Base-by-base conservation (phyloP, 352 stramenopile genomes). In the Phytophthora sansomeana region DNA sequence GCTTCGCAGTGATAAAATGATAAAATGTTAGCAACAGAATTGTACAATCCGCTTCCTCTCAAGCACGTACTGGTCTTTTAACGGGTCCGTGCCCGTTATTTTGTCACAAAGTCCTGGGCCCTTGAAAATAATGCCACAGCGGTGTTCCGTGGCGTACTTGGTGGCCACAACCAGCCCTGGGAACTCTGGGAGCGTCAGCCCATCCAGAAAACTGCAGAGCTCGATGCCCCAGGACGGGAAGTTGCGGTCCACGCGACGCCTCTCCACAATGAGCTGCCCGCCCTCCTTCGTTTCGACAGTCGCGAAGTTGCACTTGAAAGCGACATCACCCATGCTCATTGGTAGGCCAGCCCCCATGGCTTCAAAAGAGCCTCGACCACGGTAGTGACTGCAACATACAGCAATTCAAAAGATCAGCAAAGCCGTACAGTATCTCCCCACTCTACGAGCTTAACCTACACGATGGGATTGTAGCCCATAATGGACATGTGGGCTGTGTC, bases 401-500 rank as follows among this genome's bases (percentile, higher is more conserved):
- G 33, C 7, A 47, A 60, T 38, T 56, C 13, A 61, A 62, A 17
- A 61, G 26, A 49, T 51, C 28, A 65, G 32, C 16, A 51, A 24
- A 35, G 33, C 17, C 50, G 54, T 44, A 67, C 30, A 24, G 21
- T 24, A 24, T 24, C 21, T 24, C 21, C 21, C 36, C 2, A 17
- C 13, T 38, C 8, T 30, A 51, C 30, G 24, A 36, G 10, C 26
- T 16, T 13, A 11, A 71, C 77, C 39, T 68, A 95, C 86, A 92
- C 63, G 59, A 91, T 73, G 24, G 89, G 89, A 67, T 95, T 83
- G 74, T 96, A 96, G 63, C 89, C 89, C 42, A 96, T 71, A 65
- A 96, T 96, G 42, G 87, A 95, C 89, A 96, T 96, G 70, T 96
- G 89, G 17, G 89, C 89, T 1, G 89, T 96, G 63, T 96, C 89